Evolutionary conservation across 2,329 filamentous ascomycete species (phyloP), one percentile per base, ranked within the genome.

Genomic region (Penicillium sp.): DNA sequence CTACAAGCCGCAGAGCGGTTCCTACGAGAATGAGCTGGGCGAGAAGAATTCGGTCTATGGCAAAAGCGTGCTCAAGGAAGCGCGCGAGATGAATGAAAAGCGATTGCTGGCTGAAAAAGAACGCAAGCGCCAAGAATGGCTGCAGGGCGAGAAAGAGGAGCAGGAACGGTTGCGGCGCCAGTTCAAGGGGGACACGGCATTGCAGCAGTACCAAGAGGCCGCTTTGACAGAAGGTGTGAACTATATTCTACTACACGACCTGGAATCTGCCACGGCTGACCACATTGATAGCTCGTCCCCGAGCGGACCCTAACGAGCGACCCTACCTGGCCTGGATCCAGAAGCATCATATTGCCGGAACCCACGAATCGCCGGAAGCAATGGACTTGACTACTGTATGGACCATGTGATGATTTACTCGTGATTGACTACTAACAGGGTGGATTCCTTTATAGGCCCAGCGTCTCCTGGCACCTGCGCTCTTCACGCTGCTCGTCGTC

Each of bases 41-140:
- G 72, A 75, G 39, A 64, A 70, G n/a, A 67, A 71, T 18, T 72
- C 75, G 46, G 66, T 72, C 2, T 77, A 71, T 30, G 75, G 75
- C 4, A 69, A 66, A 46, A 77, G 75, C 63, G 66, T 75, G 17
- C 51, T 78, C 15, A 65, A 75, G 45, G 66, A 74, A 44, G 64
- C 69, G 20, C 68, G 74, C 12, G 65, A 72, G 43, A 49, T 63
- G 40, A 77, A 78, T 49, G 72, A 77, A 47, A 69, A 68, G 29
- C 62, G 66, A n/a, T 54, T 71, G 6, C 54, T 72, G 46, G 63
- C 69, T 8, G 70, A 78, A 51, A 76, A 82, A 65, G 73, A 78
- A 55, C 61, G 66, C 34, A 75, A 80, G 59, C 79, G 79, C 33
- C 75, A 74, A 39, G 69, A 75, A 48, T 84, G 82, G 80, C 73